These are phyloP conservation scores for Melampsora larici-populina DNA, from an alignment of 1,284 basidiomycete species.

Conservation along the genomic window DNA sequence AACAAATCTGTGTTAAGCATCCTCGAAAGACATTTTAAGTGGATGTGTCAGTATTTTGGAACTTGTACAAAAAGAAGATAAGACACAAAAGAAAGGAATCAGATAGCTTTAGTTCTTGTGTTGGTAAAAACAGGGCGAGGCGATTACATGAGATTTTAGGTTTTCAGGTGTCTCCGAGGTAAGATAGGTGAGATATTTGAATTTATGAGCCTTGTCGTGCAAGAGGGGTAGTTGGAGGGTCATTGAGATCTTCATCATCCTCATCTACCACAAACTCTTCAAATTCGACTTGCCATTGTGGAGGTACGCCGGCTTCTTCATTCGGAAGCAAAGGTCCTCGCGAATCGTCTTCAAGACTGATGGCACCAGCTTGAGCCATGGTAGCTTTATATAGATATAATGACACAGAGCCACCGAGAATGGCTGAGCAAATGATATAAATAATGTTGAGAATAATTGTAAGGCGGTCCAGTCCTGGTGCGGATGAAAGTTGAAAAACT, in stretches of 20 bases:
- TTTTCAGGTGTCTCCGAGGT: no score
- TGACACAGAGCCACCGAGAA: constrained; percentile 10
- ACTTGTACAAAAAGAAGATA: no score
- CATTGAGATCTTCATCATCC: constrained; percentile 1
- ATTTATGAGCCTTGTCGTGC: not conserved
- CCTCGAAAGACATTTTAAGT: no score
- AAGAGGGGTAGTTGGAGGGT: not conserved
- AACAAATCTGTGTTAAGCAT: no score
- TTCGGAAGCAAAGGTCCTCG: constrained; percentile 14
- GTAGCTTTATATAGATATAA: constrained; percentile 36
- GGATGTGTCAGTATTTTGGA: no score
- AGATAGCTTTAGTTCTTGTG: no score
- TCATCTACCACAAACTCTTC: constrained; percentile 35
- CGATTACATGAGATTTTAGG: no score
- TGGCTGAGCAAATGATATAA: constrained; percentile 21
- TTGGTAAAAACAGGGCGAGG: no score
- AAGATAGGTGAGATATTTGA: not conserved
- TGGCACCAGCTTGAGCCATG: constrained; percentile 36
- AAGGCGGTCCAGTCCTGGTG: constrained; percentile 9
- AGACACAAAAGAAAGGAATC: no score
- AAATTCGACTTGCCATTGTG: constrained; percentile 42
- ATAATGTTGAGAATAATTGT: constrained; percentile 29
- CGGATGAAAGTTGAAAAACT: constrained; percentile 30
- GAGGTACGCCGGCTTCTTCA: constrained; percentile 9
- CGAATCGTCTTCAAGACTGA: constrained; percentile 37